Evolutionary conservation across 352 stramenopile genomes (phyloP).

Genomic region (Pythium graminicola): DNA sequence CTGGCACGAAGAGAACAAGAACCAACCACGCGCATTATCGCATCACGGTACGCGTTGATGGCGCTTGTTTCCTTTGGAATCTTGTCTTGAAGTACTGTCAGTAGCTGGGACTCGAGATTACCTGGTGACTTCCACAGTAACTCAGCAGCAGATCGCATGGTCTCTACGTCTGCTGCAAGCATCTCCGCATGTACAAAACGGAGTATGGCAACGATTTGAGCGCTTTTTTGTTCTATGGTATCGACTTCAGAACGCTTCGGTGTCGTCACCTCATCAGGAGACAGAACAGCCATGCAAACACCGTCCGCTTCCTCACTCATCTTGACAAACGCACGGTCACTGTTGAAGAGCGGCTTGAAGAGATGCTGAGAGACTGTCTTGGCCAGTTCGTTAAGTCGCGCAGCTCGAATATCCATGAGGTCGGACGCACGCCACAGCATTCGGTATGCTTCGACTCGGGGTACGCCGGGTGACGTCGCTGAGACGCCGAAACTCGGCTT

Average conservation of each 20-base stretch:
- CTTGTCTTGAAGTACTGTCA: constrained; percentile 54
- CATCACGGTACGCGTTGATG: constrained; percentile 44
- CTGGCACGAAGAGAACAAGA: background rate
- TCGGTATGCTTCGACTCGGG: background rate
- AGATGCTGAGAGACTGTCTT: constrained; percentile 43
- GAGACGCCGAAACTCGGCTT: constrained; percentile 7
- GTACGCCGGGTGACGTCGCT: background rate
- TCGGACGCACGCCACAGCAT: constrained; percentile 60
- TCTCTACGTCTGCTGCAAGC: constrained; percentile 30
- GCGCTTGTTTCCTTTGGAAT: constrained; percentile 55
- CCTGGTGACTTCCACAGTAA: constrained; percentile 68
- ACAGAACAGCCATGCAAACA: constrained; percentile 22
- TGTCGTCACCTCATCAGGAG: background rate
- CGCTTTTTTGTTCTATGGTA: constrained; percentile 16
- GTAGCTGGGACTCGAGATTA: constrained; percentile 60
- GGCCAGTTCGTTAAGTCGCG: constrained; percentile 46
- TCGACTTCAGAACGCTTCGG: constrained; percentile 10
- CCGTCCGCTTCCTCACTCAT: constrained; percentile 23
- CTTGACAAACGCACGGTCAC: constrained; percentile 16
- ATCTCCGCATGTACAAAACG: constrained; percentile 51
- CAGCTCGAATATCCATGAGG: constrained; percentile 34
- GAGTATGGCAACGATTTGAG: constrained; percentile 42
- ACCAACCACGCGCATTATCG: constrained; percentile 30
- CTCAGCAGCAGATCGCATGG: constrained; percentile 48
- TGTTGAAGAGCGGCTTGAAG: constrained; percentile 44